Percentiles rank a stretch among this genome's conserved stretches.
Evolutionary conservation across 2,329 filamentous ascomycete species (phyloP).

Genomic region (Microcera coccophila): DNA sequence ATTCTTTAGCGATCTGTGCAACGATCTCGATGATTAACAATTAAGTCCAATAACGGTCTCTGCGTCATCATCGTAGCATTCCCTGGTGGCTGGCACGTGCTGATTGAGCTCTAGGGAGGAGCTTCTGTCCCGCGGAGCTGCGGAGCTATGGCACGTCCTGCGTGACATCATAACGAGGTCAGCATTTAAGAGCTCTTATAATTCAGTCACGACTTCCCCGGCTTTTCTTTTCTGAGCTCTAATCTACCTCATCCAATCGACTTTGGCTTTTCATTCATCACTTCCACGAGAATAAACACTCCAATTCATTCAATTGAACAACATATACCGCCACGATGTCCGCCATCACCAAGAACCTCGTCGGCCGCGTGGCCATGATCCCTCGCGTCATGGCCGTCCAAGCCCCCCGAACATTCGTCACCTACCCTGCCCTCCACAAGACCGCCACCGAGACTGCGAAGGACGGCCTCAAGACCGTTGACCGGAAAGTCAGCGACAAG

Average conservation of each 20-base stretch:
- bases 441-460: slow-evolving; percentile 53
- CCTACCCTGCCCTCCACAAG: slow-evolving; percentile 44
- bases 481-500: slow-evolving; percentile 58
- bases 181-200: slow-evolving; percentile 17
- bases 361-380: slow-evolving; percentile 40
- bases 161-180: slow-evolving; percentile 26
- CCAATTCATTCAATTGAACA: neutral
- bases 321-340: slow-evolving; percentile 43
- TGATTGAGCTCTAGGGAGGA: slow-evolving; percentile 18
- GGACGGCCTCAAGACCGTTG: slow-evolving; percentile 56
- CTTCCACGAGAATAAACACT: neutral
- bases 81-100: slow-evolving; percentile 19
- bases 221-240: slow-evolving; percentile 3
- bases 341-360: slow-evolving; percentile 46
- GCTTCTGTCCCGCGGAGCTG: slow-evolving; percentile 19
- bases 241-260: slow-evolving; percentile 11
- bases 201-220: slow-evolving; percentile 1
- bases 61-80: slow-evolving; percentile 26
- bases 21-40: slow-evolving; percentile 15
- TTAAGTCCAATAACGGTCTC: slow-evolving; percentile 10
- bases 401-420: slow-evolving; percentile 49
- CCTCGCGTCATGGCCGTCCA: slow-evolving; percentile 35
- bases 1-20: neutral
- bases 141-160: too few species aligned
- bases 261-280: too few species aligned